Evolutionary conservation across 2,329 filamentous ascomycete genomes (phyloP).

Genomic region (Neofusicoccum sp.): DNA sequence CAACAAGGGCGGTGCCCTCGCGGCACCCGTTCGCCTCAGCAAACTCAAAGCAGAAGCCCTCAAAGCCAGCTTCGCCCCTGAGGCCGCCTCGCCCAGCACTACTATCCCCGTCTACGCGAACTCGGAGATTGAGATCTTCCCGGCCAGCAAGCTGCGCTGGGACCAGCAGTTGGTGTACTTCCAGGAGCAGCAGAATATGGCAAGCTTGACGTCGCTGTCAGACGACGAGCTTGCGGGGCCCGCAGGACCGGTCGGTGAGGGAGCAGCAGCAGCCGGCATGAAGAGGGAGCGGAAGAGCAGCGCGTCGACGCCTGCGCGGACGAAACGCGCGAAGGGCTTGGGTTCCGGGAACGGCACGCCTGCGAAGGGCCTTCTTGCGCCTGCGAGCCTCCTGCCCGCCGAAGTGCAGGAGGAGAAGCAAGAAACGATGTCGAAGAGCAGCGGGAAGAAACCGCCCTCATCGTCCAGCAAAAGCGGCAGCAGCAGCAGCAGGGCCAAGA

Average conservation of each 20-base stretch:
- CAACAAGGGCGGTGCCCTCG: constrained; percentile 48
- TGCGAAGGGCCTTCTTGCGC: constrained; percentile 32
- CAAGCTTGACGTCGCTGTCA: not conserved
- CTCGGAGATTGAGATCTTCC: constrained; percentile 12
- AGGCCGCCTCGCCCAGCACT: not conserved
- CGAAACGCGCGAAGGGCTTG: constrained; percentile 31
- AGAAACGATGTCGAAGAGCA: not conserved
- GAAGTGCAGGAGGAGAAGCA: constrained; percentile 13
- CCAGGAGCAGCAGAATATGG: constrained; percentile 32
- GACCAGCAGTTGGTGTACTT: constrained; percentile 47
- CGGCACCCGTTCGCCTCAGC: constrained; percentile 43
- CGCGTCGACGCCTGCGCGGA: constrained; percentile 31
- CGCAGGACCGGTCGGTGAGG: too few species aligned
- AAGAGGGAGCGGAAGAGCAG: constrained; percentile 28
- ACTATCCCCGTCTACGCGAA: not conserved
- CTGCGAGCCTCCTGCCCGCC: constrained; percentile 25
- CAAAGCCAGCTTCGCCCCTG: not conserved
- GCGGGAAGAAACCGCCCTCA: not conserved
- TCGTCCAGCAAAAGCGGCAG: not conserved
- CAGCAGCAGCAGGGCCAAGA: not conserved
- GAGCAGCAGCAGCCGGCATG: constrained; percentile 20
- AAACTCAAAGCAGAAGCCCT: constrained; percentile 38
- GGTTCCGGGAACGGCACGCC: constrained; percentile 39
- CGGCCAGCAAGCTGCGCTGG: constrained; percentile 38
- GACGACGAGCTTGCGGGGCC: constrained; percentile 16